A percentile compares a stretch with the other conserved stretches of the same genome.
Conservation (phyloP, 2,329 filamentous ascomycete genomes). For the Fusarium clavum region DNA sequence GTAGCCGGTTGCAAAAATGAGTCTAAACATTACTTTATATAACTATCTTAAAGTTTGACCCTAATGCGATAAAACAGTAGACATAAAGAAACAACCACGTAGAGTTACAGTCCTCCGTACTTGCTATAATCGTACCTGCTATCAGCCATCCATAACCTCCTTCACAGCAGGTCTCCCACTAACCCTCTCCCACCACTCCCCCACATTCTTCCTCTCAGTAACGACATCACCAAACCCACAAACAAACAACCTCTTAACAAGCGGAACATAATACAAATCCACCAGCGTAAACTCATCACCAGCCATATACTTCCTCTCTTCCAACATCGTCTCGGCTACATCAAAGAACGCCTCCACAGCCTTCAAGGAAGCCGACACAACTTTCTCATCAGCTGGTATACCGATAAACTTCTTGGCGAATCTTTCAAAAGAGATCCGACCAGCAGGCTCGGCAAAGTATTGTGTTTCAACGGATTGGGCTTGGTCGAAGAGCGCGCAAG, state of each 20-base stretch:
- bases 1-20: no score
- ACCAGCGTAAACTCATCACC: background rate
- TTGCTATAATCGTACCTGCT: rapidly evolving
- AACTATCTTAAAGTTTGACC: no score
- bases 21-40: no score
- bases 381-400: background rate
- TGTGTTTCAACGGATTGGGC: background rate
- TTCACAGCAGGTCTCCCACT: background rate
- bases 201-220: background rate
- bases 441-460: background rate
- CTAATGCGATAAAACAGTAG: no score
- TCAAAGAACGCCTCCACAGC: background rate
- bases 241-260: background rate
- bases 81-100: rapidly evolving
- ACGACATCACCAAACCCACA: background rate
- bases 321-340: background rate
- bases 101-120: background rate
- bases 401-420: background rate
- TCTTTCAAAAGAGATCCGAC: background rate
- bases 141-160: background rate
- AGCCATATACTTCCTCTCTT: background rate
- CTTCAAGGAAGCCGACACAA: background rate
- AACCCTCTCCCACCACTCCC: background rate
- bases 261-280: background rate
- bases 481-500: background rate